These are phyloP conservation scores for Apiospora sp. DNA, from an alignment of 2,329 filamentous ascomycete species.

Conservation along the genomic window DNA sequence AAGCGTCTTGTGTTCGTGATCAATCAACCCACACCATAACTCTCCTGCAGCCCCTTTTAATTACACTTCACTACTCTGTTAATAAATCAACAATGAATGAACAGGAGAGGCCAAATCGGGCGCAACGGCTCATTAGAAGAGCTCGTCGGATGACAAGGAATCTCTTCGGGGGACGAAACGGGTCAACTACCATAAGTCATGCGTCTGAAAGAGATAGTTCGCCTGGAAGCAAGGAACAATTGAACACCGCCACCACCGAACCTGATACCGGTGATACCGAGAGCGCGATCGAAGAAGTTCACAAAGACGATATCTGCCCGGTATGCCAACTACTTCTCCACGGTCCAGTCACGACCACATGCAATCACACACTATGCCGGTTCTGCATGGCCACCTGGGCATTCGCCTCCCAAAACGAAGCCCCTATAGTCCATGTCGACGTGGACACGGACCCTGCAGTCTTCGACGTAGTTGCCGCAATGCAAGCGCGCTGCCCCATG, in stretches of 20 bases:
- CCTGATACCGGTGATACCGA: not conserved
- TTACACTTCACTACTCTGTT: too few relatives aligned
- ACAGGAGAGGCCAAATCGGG: too few relatives aligned
- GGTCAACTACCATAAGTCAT: too few relatives aligned
- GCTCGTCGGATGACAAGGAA: too few relatives aligned
- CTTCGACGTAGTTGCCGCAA: constrained; percentile 33
- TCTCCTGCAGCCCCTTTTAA: too few relatives aligned
- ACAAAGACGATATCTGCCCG: constrained; percentile 52
- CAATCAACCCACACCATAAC: too few relatives aligned
- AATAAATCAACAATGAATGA: not conserved
- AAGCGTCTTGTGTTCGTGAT: too few relatives aligned
- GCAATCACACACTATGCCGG: constrained; percentile 52
- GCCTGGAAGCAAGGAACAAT: too few relatives aligned
- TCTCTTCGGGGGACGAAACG: too few relatives aligned
- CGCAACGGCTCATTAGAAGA: too few relatives aligned
- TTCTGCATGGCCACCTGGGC: constrained; percentile 56
- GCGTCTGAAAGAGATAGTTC: too few relatives aligned
- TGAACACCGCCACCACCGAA: not conserved
- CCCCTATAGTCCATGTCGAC: constrained; percentile 46
- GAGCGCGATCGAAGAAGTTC: constrained; percentile 22
- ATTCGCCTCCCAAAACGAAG: constrained; percentile 45
- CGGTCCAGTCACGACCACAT: constrained; percentile 50
- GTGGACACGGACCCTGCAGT: constrained; percentile 45
- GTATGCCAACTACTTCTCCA: constrained; percentile 53
- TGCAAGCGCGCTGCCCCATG: constrained; percentile 54